Evolutionary conservation across 768 basidiomycete genomes (phyloP), one percentile per base, ranked within the genome.

Genomic region (Xerocomus brunneocitrinus): DNA sequence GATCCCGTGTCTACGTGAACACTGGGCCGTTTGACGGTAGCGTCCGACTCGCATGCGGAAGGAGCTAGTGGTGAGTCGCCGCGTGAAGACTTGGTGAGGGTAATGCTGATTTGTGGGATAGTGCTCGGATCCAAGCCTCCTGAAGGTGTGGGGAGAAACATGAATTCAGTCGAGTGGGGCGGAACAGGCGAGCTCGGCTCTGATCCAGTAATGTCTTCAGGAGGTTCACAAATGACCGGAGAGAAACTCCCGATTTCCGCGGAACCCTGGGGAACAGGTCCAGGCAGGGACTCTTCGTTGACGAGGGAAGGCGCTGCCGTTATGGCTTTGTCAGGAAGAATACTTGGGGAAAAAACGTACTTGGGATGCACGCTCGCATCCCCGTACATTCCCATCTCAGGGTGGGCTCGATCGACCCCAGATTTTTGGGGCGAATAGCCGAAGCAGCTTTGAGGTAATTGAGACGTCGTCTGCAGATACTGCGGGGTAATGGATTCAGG

Each of bases 61-160:
- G 60, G 51, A 31, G 55, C 57, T 9, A 62, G 54, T 28, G 66
- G 66, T 8, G 66, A 67, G 34, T 67, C 60, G 44, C 65, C 65
- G 52, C 60, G 64, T 30, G 66, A 67, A 53, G 66, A 67, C 45
- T 58, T 67, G 9, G 66, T 34, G 38, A 68, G 58, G 36, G 67
- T 67, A 28, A 67, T 67, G 47, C 59, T 67, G 52, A 67, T 68
- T 40, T 59, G 66, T 52, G 66, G 67, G 52, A 67, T 64, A 28
- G 51, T 60, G 51, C 58, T 45, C 52, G 58, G 55, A 38, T 42
- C 60, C 47, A 53, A 47, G 25, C 47, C 47, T n/a, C 54, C 47
- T 22, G 48, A 56, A 32, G 24, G 50, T 50, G 58, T 55, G 52
- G 57, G 32, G 62, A 54, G 41, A 52, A 22, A 45, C 53, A 55